These are phyloP conservation scores for Chlamydomonas reinhardtii DNA, from an alignment of 163 green algal genomes.

Conservation along the genomic window DNA sequence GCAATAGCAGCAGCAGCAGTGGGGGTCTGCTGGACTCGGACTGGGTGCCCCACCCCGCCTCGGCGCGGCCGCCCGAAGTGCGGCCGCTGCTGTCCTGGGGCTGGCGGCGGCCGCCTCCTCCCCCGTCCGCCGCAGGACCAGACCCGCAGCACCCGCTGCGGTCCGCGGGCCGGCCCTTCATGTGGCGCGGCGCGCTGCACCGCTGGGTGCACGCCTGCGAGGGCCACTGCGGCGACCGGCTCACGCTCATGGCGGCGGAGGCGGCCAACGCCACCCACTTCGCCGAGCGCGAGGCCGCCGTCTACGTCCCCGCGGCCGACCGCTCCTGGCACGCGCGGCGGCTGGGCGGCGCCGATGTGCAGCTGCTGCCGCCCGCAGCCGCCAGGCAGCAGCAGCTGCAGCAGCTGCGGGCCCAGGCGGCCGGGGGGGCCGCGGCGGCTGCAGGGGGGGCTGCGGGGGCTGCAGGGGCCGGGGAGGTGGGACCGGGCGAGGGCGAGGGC, in stretches of 20 bases:
- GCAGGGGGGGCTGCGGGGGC: background rate
- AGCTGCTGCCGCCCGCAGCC: background rate
- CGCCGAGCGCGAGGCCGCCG: slow-evolving; percentile 2
- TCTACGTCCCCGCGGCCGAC: background rate
- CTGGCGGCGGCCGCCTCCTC: background rate
- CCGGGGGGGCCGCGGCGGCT: too few relatives aligned
- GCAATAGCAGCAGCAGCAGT: too few relatives aligned
- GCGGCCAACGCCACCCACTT: slow-evolving; percentile 1
- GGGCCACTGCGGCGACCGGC: background rate
- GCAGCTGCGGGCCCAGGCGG: background rate
- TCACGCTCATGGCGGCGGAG: background rate
- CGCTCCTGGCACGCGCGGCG: slow-evolving; percentile 18
- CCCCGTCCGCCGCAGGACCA: background rate
- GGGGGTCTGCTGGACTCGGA: background rate
- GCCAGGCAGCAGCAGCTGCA: background rate
- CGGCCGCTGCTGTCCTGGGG: background rate
- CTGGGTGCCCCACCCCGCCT: slow-evolving; percentile 15
- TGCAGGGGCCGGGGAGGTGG: background rate
- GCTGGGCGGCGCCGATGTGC: slow-evolving; percentile 8
- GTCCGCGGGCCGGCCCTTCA: slow-evolving; percentile 25
- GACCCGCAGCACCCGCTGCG: background rate
- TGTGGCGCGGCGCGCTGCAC: slow-evolving; percentile 27
- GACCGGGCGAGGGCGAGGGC: background rate
- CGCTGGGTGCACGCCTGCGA: slow-evolving; percentile 26
- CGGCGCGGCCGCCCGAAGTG: background rate